Conservation (phyloP, 805 yeast genomes). For the Cyberlindnera nakhonratchasimensis region DNA sequence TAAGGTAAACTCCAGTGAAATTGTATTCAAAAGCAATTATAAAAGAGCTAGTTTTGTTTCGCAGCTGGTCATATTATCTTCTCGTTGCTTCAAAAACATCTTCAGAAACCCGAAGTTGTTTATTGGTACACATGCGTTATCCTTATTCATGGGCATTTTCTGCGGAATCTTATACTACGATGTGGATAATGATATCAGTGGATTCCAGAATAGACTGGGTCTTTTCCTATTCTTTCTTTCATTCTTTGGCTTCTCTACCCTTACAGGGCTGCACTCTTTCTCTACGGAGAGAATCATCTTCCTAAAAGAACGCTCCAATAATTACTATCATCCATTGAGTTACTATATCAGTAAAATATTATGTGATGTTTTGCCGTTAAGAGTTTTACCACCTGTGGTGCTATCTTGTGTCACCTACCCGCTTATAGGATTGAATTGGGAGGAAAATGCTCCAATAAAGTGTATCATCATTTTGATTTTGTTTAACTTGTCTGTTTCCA, state of each 20-base stretch:
- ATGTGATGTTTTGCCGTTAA: constrained; percentile 88
- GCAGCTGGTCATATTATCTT: constrained; percentile 72
- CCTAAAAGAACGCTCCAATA: constrained; percentile 90
- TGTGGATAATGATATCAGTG: constrained; percentile 84
- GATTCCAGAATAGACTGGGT: constrained; percentile 94
- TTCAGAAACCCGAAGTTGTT: constrained; percentile 91
- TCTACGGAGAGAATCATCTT: constrained; percentile 86
- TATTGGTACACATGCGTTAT: constrained; percentile 76
- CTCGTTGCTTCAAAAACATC: constrained; percentile 86
- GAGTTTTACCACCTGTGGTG: constrained; percentile 89
- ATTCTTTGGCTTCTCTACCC: constrained; percentile 88
- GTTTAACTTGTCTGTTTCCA: constrained; percentile 83
- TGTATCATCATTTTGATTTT: constrained; percentile 67
- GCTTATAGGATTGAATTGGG: constrained; percentile 80
- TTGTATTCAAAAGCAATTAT: constrained; percentile 25
- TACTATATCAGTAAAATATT: constrained; percentile 82
- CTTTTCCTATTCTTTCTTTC: constrained; percentile 88
- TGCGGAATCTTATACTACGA: constrained; percentile 85
- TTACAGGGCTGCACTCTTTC: constrained; percentile 88
- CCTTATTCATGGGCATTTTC: constrained; percentile 73
- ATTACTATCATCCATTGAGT: constrained; percentile 84
- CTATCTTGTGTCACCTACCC: constrained; percentile 83
- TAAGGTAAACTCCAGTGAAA: constrained; percentile 21
- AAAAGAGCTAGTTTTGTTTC: constrained; percentile 50
- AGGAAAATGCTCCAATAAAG: constrained; percentile 66